Base-by-base conservation (phyloP, 2,329 filamentous ascomycete species). In the Sporothrix variecibatus region DNA sequence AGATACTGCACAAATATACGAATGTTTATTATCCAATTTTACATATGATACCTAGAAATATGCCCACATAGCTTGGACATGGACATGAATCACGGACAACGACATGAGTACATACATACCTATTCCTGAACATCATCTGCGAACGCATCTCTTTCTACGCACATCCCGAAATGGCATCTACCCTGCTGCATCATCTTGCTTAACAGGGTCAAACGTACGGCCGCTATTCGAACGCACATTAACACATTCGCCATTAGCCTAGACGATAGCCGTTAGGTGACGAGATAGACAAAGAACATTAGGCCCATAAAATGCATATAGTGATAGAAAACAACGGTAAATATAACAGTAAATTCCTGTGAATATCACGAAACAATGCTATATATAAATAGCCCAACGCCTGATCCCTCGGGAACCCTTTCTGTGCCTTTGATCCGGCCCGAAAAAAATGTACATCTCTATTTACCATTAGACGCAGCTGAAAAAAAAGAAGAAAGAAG, bases 361-460 rank as follows among this genome's bases (percentile, higher is more conserved):
- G 2, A 3, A n/a, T 67, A 34, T n/a, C 9, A 51, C 9, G 0
- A 51, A 51, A 34, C 26, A 69, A 8, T 20, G 28, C 67, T 23
- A 38, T 38, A 4, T 7, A 34, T 62, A n/a, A 20, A 68, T 68
- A 68, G 26, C 67, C 67, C 38, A 74, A 75, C 74, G 74, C 74
- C 74, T 58, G 62, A 65, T 40, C 53, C 56, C 64, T 51, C 64
- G 64, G 28, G 58, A 11, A 20, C 56, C 67, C 51, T 64, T 58
- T 43, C 65, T 62, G 69, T 73, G 60, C 72, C 72, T 74, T 11
- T 74, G 31, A 34, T 31, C 34, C 64, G 58, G 72, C 58, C 70
- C 28, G 4, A 49, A 65, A 69, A 62, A 74, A 17, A 70, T 56
- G 67, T 77, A 75, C 69, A 74, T 28, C 56, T 76, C 74, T 76